phyloP scores from a whole-genome alignment of 306 rosid species.

The Alnus rubra region DNA sequence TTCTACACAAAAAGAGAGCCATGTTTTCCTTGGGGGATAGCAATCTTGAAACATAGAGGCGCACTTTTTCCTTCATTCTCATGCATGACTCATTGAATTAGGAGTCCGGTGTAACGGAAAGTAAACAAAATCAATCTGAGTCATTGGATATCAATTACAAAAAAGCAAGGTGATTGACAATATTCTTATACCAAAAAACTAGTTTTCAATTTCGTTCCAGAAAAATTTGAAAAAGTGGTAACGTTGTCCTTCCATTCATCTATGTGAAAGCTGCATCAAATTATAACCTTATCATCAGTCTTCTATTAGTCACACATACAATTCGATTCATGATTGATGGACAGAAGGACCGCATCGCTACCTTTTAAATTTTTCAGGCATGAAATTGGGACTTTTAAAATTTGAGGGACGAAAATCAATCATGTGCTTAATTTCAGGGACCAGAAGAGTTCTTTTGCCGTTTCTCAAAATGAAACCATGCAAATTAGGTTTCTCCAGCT shows the following conservation, averaged over 20 bases:
- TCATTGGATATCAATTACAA: background rate
- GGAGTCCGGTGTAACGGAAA: background rate
- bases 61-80: background rate
- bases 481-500: constrained; percentile 2
- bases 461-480: constrained; percentile 6
- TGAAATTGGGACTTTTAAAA: background rate
- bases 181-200: background rate
- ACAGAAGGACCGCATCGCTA: background rate
- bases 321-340: background rate
- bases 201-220: background rate
- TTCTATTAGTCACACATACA: background rate
- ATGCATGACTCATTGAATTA: background rate
- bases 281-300: background rate
- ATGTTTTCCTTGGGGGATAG: background rate
- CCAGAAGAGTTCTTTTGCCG: background rate
- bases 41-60: background rate
- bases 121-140: constrained; percentile 15
- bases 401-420: background rate
- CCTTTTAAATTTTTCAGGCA: background rate
- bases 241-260: background rate
- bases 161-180: background rate
- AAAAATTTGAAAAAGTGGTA: too few relatives aligned
- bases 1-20: background rate
- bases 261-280: background rate
- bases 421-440: background rate